Percentiles rank a stretch among this genome's conserved stretches.
phyloP scores from a whole-genome alignment of 768 basidiomycete genomes.

The Amylocystis lapponica region DNA sequence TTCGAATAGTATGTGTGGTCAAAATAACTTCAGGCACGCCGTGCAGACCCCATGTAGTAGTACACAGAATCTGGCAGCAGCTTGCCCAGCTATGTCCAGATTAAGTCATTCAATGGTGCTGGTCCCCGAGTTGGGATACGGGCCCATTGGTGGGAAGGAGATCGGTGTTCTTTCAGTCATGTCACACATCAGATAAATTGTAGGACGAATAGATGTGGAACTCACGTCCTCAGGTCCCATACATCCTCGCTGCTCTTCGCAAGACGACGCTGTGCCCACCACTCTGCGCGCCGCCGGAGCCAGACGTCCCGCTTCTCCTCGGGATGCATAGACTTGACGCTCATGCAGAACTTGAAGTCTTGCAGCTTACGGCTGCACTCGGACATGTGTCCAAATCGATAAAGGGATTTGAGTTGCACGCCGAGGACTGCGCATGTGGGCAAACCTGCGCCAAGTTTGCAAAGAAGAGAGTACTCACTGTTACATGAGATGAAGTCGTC shows the following conservation, averaged over 20 bases:
- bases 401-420: constrained; percentile 78
- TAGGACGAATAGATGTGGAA: too few species aligned
- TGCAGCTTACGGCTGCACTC: constrained; percentile 75
- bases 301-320: constrained; percentile 78
- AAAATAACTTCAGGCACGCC: too few species aligned
- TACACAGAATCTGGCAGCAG: too few species aligned
- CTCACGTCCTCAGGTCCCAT: constrained; percentile 85
- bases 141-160: too few species aligned
- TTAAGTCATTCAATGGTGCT: too few species aligned
- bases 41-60: too few species aligned
- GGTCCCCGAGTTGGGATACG: too few species aligned
- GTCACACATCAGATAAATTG: too few species aligned
- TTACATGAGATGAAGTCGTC: constrained; percentile 71
- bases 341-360: constrained; percentile 95
- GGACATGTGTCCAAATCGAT: constrained; percentile 72
- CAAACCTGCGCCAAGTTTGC: constrained; percentile 2
- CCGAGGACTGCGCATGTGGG: constrained; percentile 51
- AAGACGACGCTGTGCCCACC: constrained; percentile 83
- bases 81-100: too few species aligned
- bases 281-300: constrained; percentile 84
- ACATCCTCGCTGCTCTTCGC: constrained; percentile 89
- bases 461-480: constrained; percentile 34
- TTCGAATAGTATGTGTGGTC: too few species aligned
- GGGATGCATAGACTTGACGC: constrained; percentile 68
- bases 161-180: too few species aligned